Conservation (phyloP, 2,329 filamentous ascomycete species). For the Pezicula neosporulosa region DNA sequence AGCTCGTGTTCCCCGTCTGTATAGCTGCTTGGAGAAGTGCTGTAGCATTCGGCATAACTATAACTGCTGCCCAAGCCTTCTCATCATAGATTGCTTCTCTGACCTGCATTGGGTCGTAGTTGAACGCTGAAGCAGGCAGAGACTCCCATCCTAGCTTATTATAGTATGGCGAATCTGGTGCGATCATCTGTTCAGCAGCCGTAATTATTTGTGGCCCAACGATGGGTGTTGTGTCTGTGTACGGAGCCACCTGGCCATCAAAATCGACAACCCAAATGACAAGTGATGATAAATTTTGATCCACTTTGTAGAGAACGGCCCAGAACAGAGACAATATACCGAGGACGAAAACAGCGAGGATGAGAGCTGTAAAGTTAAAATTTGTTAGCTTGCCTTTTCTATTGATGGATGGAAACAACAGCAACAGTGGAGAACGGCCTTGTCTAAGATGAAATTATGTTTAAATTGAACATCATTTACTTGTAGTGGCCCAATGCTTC, state of each 20-base stretch:
- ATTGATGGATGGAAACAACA: neutral
- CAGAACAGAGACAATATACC: constrained; percentile 57
- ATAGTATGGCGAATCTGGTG: constrained; percentile 25
- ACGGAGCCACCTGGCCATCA: constrained; percentile 51
- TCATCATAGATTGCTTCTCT: constrained; percentile 56
- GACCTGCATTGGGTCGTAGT: constrained; percentile 52
- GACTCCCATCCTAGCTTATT: constrained; percentile 25
- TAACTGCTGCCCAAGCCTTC: constrained; percentile 56
- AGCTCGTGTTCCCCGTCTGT: constrained; percentile 49
- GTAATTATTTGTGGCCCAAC: constrained; percentile 53
- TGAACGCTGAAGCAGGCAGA: constrained; percentile 45
- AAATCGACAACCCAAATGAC: constrained; percentile 60
- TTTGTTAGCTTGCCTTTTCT: neutral
- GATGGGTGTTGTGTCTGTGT: constrained; percentile 42
- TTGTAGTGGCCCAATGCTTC: constrained; percentile 18
- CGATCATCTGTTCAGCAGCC: constrained; percentile 39
- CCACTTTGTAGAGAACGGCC: constrained; percentile 50
- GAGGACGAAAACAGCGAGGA: constrained; percentile 54
- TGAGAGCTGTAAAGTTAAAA: constrained; percentile 32
- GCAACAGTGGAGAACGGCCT: neutral
- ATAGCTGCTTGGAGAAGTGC: constrained; percentile 52
- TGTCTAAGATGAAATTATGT: no score
- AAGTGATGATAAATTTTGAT: constrained; percentile 44
- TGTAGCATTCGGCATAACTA: constrained; percentile 61
- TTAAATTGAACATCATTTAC: constrained; percentile 9